Evolutionary conservation across 2,329 filamentous ascomycete genomes (phyloP), one percentile per base, ranked within the genome.

Genomic region (Trichothecium sympodiale): DNA sequence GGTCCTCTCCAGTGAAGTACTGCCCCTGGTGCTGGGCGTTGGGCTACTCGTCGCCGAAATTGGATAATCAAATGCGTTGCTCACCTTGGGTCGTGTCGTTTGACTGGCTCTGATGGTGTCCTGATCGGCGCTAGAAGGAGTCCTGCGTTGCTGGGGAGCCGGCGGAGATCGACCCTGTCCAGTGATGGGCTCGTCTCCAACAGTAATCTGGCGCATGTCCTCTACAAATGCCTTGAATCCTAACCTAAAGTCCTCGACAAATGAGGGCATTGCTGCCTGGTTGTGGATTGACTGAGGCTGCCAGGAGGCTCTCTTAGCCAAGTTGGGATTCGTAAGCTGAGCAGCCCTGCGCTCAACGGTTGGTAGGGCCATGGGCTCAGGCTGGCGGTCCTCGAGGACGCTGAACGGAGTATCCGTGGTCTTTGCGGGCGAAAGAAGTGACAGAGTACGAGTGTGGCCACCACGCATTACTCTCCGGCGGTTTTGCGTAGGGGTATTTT

Each of bases 191-290:
- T 98, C 91, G 37, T 98, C 91, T 17, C 91, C 91, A 6, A 98
- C 87, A 0, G 91, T 94, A 12, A 89, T 93, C 59, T 96, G 91
- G 45, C 88, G 74, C 33, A 98, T 77, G 53, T 98, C 91, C 55
- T 96, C 91, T 40, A 94, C 77, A 58, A 98, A 98, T 2, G 85
- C 94, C 77, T 83, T 88, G 33, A 98, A 63, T 2, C 91, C 89
- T 35, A 91, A 77, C 54, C 80, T 85, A 56, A 98, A 78, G 58
- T 95, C 91, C 40, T 84, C 82, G 13, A 88, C 83, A 57, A 94
- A 80, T 56, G 91, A 84, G 53, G 87, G 87, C 40, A 75, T 59
- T 30, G 60, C 51, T 10, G 53, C 45, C 29, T 42, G 40, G 20
- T 59, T 61, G 30, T 62, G 63, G 20, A 63, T 60, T 20, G 66